Evolutionary conservation across 179 eudicot species (phyloP), one percentile per base, ranked within the genome.

Genomic region (Beta corolliflora): DNA sequence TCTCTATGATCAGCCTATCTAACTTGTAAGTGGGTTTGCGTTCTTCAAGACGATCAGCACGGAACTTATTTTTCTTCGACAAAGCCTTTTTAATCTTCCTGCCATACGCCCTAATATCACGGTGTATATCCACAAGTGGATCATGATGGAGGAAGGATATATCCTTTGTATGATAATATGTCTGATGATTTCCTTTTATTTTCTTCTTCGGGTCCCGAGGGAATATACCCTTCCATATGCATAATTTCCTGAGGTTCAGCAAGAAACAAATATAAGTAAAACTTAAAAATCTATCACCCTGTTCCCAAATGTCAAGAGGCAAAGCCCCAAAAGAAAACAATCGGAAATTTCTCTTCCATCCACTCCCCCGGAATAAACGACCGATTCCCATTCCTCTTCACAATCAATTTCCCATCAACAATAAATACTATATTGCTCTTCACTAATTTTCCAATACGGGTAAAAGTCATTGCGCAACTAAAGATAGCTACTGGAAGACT

Each of bases 131-230:
- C 41, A 95, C 83, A 71, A 94, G 77, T 0, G 99, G 97, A 79
- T 95, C 98, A 72, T 95, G 94, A 77, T 86, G 91, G 60, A 95
- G 88, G 80, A 92, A 94, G 81, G 88, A 44, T 45, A 95, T 84
- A 80, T 95, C 99, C 86, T 95, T 95, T 60, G 83, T 87, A 88
- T 95, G 99, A 88, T 95, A 95, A 69, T 95, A 94, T 2, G 97
- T 92, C 86, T 92, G 99, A 84, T 95, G 98, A 81, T 91, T 94
- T 82, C 98, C 99, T 84, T 94, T 94, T 55, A 94, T 87, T 90
- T 95, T 95, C 93, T 91, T 95, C 96, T 94, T 95, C 11, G 98
- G 98, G 56, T 92, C 98, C 60, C 98, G 88, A 7, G 99, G 99
- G 68, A 89, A 93, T 44, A 95, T 79, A 59, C 99, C 99, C 86